Evolutionary conservation across 1,284 basidiomycete species (phyloP).

Genomic region (Jaminaea rosea): DNA sequence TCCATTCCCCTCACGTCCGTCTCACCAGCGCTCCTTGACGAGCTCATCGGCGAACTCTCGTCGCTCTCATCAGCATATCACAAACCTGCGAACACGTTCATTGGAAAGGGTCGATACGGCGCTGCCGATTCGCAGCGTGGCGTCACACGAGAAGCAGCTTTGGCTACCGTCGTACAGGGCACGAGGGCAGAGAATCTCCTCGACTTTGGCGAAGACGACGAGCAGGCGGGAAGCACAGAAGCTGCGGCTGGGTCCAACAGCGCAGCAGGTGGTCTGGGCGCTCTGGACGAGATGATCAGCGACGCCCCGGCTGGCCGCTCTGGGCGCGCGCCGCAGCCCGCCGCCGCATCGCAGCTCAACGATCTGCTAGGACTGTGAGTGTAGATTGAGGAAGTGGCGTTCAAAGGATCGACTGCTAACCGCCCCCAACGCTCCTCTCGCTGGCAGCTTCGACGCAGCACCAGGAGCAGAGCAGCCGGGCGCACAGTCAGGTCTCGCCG

Average conservation of each 20-base stretch:
- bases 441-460: constrained; percentile 24
- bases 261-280: constrained; percentile 19
- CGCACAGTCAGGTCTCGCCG: constrained; percentile 25
- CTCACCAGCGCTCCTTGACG: constrained; percentile 78
- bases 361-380: constrained; percentile 32
- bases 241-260: not conserved
- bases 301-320: constrained; percentile 1
- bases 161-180: constrained; percentile 51
- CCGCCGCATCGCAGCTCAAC: constrained; percentile 15
- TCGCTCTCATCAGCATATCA: constrained; percentile 86
- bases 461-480: constrained; percentile 29
- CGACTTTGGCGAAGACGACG: constrained; percentile 43
- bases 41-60: constrained; percentile 61
- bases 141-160: constrained; percentile 37
- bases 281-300: constrained; percentile 34
- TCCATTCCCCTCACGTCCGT: constrained; percentile 83
- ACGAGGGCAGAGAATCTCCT: constrained; percentile 42
- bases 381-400: not conserved
- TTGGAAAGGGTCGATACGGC: constrained; percentile 47
- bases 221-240: constrained; percentile 5
- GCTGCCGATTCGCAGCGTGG: constrained; percentile 18
- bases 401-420: not conserved
- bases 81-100: constrained; percentile 63
- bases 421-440: not conserved
- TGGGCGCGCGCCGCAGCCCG: not conserved